Evolutionary conservation across 257 asterid species (phyloP), one percentile per base, ranked within the genome.

Genomic region (Solanum ahanhuiri): DNA sequence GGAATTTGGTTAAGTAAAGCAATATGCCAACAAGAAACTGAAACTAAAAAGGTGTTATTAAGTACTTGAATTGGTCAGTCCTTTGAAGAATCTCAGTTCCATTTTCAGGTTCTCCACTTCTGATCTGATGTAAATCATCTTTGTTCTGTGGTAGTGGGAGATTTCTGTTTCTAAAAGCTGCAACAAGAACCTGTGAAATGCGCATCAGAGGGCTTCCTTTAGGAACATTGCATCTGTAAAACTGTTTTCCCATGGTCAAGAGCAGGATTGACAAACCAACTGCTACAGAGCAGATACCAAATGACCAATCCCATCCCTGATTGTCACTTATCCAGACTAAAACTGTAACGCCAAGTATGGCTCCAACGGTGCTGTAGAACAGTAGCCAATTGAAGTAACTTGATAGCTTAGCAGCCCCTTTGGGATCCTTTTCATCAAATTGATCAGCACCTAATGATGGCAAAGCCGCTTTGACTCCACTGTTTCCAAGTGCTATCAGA

Each of bases 401-500:
- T 4, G 98, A 91, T 12, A 93, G 91, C 34, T 91, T 85, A 83
- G 92, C 83, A 22, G 93, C 93, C 69, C 90, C 96, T 54, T 81
- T 86, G 0, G 94, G 92, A 83, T 93, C 93, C 54, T 85, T 89
- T 75, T 91, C 94, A 22, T 94, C 96, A 25, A 92, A 93, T 73
- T 95, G 98, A 83, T 94, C 98, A 17, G 98, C 98, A 17, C 98
- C 98, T 3, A 93, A 89, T 2, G 97, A 83, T 35, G 97, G 96
- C 75, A 94, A 82, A 9, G 94, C 94, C 0, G 97, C 98, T 89
- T 94, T 95, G 45, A 92, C 81, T 28, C 94, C 98, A 9, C 95
- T 90, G 4, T 83, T 88, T 12, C 98, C 98, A 0, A 94, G 88
- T 3, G 98, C 98, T 4, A 95, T 91, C 54, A 94, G 82, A 66